Percentiles rank a stretch among this genome's conserved stretches.
These are phyloP conservation scores for Moringa oleifera DNA, from an alignment of 345 rosid species.

Conservation along the genomic window DNA sequence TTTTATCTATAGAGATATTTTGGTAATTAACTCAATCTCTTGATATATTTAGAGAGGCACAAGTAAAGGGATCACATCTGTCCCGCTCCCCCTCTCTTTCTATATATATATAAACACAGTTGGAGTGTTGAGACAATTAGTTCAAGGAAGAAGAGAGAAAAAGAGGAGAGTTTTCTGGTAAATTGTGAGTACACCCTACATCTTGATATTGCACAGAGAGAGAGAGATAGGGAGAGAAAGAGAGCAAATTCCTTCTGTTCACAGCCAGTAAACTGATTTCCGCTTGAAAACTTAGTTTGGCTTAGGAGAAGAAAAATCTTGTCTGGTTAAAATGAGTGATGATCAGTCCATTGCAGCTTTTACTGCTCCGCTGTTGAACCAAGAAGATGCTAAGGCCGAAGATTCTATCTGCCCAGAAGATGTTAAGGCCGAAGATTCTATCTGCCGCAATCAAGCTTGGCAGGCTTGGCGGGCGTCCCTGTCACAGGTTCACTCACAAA, in stretches of 20 bases:
- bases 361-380: conserved; percentile 23
- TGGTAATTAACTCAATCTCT: too few species aligned
- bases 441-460: too few species aligned
- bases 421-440: conserved; percentile 16
- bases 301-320: not conserved
- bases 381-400: conserved; percentile 11
- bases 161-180: not conserved
- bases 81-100: too few species aligned
- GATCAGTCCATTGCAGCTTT: not conserved
- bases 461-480: conserved; percentile 24
- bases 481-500: conserved; percentile 23
- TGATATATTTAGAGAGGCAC: too few species aligned
- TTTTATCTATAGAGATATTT: too few species aligned
- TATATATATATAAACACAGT: not conserved
- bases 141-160: not conserved
- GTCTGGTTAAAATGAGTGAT: conserved; percentile 11
- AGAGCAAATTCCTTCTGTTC: not conserved
- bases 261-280: not conserved
- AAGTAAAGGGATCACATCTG: too few species aligned
- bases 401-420: conserved; percentile 10
- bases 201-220: not conserved
- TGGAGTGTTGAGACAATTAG: not conserved
- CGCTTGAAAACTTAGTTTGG: not conserved
- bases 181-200: not conserved
- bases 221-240: not conserved